Evolutionary conservation across 345 rosid genomes (phyloP).

Genomic region (Murraya paniculata): DNA sequence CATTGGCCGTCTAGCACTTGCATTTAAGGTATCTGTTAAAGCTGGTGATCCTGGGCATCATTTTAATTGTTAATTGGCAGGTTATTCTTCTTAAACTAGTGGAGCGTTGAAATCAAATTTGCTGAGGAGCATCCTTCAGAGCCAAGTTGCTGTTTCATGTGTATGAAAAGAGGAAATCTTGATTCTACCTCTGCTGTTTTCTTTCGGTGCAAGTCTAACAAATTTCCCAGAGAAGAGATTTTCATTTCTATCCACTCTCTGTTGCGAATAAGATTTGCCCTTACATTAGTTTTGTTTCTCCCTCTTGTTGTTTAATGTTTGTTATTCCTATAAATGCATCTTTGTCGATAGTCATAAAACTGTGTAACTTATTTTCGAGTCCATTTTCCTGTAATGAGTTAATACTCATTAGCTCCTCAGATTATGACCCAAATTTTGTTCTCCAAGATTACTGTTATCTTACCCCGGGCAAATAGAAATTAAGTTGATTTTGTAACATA

Average conservation of each 20-base stretch:
- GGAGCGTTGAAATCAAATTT: conserved; percentile 25
- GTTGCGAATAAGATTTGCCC: not conserved
- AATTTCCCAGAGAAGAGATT: not conserved
- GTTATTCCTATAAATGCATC: not conserved
- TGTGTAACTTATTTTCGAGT: not conserved
- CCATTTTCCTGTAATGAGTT: not conserved
- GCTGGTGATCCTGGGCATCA: not conserved
- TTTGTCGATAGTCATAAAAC: not conserved
- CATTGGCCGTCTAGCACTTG: not conserved
- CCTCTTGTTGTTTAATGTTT: not conserved
- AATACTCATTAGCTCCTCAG: too few species aligned
- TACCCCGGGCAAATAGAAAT: too few species aligned
- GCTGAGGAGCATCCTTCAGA: not conserved
- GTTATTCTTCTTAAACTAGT: conserved; percentile 38
- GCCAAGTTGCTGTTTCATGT: not conserved
- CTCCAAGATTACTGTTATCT: too few species aligned
- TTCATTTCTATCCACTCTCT: not conserved
- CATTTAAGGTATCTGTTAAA: not conserved
- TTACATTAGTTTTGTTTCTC: not conserved
- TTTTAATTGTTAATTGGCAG: conserved; percentile 22
- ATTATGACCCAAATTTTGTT: too few species aligned
- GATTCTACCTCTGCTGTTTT: not conserved
- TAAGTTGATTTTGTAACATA: too few species aligned
- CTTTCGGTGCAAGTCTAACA: not conserved
- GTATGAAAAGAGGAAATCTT: not conserved